Evolutionary conservation across 192 early-diverging fungal species (phyloP).

Genomic region (Glomus cerebriforme): DNA sequence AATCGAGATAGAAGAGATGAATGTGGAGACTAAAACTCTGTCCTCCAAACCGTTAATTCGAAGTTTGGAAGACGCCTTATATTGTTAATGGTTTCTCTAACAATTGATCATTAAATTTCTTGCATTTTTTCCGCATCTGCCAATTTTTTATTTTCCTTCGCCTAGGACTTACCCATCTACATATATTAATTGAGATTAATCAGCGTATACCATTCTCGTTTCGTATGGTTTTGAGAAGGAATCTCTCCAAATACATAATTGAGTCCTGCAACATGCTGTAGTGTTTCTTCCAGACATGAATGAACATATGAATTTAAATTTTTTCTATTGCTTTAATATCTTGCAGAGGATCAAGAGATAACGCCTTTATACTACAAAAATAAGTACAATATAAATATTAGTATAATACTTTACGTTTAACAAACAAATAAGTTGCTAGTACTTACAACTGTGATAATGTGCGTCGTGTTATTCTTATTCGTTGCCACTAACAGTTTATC

Average conservation of each 20-base stretch:
- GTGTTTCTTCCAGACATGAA: background rate
- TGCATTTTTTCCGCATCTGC: slow-evolving; percentile 1
- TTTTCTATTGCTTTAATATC: slow-evolving; percentile 1
- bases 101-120: background rate
- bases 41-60: background rate
- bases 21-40: background rate
- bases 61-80: background rate
- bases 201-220: background rate
- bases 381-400: background rate
- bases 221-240: slow-evolving; percentile 4
- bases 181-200: slow-evolving; percentile 15
- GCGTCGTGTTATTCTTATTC: background rate
- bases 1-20: background rate
- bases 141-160: background rate
- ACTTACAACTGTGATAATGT: slow-evolving; percentile 13
- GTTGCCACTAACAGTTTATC: background rate
- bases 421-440: background rate
- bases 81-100: background rate
- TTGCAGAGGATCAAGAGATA: slow-evolving; percentile 3
- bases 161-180: background rate
- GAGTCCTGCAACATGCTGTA: background rate
- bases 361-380: slow-evolving; percentile 19
- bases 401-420: background rate
- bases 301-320: slow-evolving; percentile 5
- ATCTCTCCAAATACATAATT: slow-evolving; percentile 11